phyloP scores from a whole-genome alignment of 768 basidiomycete genomes.

The Mycena vulgaris region DNA sequence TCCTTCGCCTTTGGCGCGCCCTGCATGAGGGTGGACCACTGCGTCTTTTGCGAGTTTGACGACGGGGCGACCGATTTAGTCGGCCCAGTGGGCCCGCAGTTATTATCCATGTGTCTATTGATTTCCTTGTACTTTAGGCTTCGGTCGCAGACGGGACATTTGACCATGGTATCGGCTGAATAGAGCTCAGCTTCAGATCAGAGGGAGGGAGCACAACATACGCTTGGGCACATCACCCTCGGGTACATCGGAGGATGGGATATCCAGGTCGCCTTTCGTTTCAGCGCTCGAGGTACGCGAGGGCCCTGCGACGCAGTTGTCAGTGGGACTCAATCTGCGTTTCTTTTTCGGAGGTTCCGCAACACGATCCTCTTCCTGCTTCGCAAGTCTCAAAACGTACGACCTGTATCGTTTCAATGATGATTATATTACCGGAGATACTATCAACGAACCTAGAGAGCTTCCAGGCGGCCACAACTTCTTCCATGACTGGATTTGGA shows the following conservation, averaged over 20 bases:
- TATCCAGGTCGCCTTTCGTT: not conserved
- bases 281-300: slow-evolving; percentile 34
- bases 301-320: slow-evolving; percentile 10
- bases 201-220: not conserved
- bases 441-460: slow-evolving; percentile 68
- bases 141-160: slow-evolving; percentile 75
- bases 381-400: slow-evolving; percentile 59
- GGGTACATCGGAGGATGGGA: slow-evolving; percentile 7
- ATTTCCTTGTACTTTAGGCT: slow-evolving; percentile 63
- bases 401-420: slow-evolving; percentile 51
- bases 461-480: slow-evolving; percentile 80
- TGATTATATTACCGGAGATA: not conserved
- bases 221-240: slow-evolving; percentile 20
- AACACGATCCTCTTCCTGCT: slow-evolving; percentile 46
- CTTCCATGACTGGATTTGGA: slow-evolving; percentile 80
- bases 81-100: slow-evolving; percentile 59
- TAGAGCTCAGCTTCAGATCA: not conserved
- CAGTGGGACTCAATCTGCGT: slow-evolving; percentile 19
- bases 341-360: slow-evolving; percentile 21
- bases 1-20: slow-evolving; percentile 52
- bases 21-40: slow-evolving; percentile 65
- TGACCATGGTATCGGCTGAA: slow-evolving; percentile 58
- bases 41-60: slow-evolving; percentile 46
- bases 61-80: slow-evolving; percentile 42
- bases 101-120: slow-evolving; percentile 78